These are phyloP conservation scores for Rhizoclosmatium sp. DNA, from an alignment of 192 early-diverging fungal genomes.

Conservation along the genomic window DNA sequence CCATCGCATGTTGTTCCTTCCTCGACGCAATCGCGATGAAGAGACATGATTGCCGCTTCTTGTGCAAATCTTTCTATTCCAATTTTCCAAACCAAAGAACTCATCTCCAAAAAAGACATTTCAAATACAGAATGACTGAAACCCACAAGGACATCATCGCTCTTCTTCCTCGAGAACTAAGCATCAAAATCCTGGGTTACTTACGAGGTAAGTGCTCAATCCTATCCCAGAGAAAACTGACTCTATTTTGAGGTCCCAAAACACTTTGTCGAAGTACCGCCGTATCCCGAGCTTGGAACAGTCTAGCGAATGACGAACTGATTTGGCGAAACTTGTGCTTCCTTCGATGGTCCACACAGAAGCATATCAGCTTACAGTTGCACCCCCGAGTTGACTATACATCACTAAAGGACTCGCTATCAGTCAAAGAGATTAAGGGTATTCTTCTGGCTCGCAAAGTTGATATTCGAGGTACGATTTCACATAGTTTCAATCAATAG, in stretches of 20 bases:
- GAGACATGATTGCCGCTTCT: no score
- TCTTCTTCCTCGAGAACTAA: slow-evolving; percentile 23
- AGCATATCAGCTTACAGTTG: slow-evolving; percentile 33
- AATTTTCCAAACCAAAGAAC: neutral
- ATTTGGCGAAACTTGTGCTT: slow-evolving; percentile 28
- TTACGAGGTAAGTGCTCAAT: neutral
- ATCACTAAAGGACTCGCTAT: slow-evolving; percentile 12
- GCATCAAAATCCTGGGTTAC: slow-evolving; percentile 6
- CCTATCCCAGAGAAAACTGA: neutral
- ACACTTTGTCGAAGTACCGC: slow-evolving; percentile 28
- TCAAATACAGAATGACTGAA: slow-evolving; percentile 2
- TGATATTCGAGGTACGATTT: slow-evolving; percentile 24
- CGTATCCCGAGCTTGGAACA: slow-evolving; percentile 24
- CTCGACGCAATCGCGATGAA: no score
- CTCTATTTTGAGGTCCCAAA: slow-evolving; percentile 12
- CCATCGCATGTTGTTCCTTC: no score
- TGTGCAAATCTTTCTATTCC: no score
- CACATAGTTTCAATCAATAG: neutral
- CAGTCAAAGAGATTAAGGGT: slow-evolving; percentile 43
- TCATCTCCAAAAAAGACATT: neutral
- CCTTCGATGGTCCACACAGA: slow-evolving; percentile 36
- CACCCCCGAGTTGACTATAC: slow-evolving; percentile 49
- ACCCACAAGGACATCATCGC: slow-evolving; percentile 16
- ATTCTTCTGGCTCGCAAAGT: slow-evolving; percentile 41
- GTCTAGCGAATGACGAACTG: slow-evolving; percentile 31